These are phyloP conservation scores for Tympanopsis confertula DNA, from an alignment of 2,329 filamentous ascomycete species.

Conservation along the genomic window DNA sequence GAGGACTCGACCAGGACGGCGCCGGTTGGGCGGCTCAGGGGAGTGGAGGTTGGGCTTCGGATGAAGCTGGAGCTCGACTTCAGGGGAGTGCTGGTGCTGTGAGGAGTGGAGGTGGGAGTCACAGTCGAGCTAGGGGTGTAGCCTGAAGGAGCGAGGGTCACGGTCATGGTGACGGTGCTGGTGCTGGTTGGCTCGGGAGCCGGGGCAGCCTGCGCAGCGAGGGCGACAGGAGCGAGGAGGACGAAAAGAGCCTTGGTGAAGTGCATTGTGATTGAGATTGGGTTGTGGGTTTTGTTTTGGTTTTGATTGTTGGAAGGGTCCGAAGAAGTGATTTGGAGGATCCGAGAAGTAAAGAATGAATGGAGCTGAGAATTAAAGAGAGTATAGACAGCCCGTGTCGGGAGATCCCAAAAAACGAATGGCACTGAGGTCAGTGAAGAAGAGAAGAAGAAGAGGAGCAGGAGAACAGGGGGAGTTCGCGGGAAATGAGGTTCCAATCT, in stretches of 20 bases:
- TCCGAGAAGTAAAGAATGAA: constrained; percentile 2
- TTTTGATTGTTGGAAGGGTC: not conserved
- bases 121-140: constrained; percentile 5
- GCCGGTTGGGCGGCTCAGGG: not conserved
- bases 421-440: constrained; percentile 10
- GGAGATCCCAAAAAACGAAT: not conserved
- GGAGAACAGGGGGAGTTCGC: no score
- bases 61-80: not conserved
- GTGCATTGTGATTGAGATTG: constrained; percentile 13
- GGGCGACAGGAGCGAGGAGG: constrained; percentile 14
- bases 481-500: no score
- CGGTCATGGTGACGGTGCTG: constrained; percentile 13
- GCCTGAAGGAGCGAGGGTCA: constrained; percentile 4
- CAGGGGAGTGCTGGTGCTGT: not conserved
- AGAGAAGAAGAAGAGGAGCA: constrained; percentile 5
- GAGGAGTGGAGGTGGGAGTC: constrained; percentile 6
- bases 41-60: not conserved
- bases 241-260: constrained; percentile 18
- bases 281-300: not conserved
- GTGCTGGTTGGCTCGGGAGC: constrained; percentile 8
- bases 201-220: constrained; percentile 11
- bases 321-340: not conserved
- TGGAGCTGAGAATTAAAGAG: constrained; percentile 1
- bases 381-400: constrained; percentile 1
- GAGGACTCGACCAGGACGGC: not conserved